Evolutionary conservation across 1,284 basidiomycete genomes (phyloP), one percentile per base, ranked within the genome.

Genomic region (Rugosomyces carneus): DNA sequence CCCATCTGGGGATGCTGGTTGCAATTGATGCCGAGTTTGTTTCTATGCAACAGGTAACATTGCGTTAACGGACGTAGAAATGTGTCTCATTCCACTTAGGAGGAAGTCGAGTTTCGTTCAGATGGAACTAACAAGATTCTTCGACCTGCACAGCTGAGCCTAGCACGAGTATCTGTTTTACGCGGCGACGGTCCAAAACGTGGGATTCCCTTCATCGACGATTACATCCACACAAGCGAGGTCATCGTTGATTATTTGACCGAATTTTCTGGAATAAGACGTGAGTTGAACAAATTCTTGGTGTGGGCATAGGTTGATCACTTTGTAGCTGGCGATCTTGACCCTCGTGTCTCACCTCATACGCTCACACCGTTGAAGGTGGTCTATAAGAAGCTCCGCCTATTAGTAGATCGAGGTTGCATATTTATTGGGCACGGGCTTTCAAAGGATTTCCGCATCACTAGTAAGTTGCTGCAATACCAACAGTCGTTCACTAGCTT

Each of bases 361-460:
- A 97, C 95, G 0, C 73, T 98, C 32, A 96, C 97, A 0, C 93
- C 94, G 0, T 72, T 97, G 48, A 99, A 99, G 62, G 76, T 93
- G 1, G 96, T 94, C 2, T 99, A 99, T 73, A 98, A 98, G 73
- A 99, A 99, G 63, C 71, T 99, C n/a, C 80, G 95, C 1, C 65
- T 96, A 29, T 73, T 99, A 2, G 93, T 99, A 7, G 95, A 99
- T 60, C 75, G 86, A 16, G 94, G 94, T 5, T 99, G 96, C 60
- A 87, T 94, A 52, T 99, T 99, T 60, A 89, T 99, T 45, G 96
- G 96, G 0, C 95, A 99, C 58, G 96, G 96, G 0, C 76, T 99
- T n/a, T 89, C 91, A n/a, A 98, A 98, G 63, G 96, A 99, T 65
- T 98, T 99, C 68, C 79, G 96, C 9, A 99, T 96, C 48, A 98